Percentiles rank a stretch among this genome's conserved stretches.
Conservation (phyloP, 768 basidiomycete species). For the Sporobolomyces pararoseus region DNA sequence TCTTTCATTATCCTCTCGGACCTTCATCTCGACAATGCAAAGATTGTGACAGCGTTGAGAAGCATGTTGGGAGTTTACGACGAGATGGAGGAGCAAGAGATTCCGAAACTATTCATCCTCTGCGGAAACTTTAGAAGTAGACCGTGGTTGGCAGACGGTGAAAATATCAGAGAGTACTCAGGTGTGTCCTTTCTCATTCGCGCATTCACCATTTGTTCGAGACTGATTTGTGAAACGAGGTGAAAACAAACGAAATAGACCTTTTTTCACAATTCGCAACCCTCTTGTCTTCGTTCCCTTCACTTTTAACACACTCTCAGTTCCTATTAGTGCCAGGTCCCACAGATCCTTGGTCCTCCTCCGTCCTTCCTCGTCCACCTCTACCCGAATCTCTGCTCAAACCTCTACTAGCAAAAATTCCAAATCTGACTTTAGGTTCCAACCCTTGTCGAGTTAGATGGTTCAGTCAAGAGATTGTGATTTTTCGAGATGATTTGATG, state of each 20-base stretch:
- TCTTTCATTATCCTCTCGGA: constrained; percentile 84
- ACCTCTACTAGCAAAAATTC: constrained; percentile 67
- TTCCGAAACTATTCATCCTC: constrained; percentile 82
- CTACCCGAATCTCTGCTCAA: constrained; percentile 71
- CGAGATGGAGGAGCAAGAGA: constrained; percentile 62
- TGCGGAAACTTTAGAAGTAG: constrained; percentile 92
- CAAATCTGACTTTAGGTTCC: constrained; percentile 74
- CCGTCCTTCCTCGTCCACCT: constrained; percentile 70
- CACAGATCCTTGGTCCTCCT: constrained; percentile 70
- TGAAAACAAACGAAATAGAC: no score
- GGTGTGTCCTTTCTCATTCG: constrained; percentile 54
- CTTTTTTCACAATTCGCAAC: constrained; percentile 83
- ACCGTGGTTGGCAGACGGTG: constrained; percentile 72
- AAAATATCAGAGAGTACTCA: constrained; percentile 77
- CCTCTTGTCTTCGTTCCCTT: constrained; percentile 73
- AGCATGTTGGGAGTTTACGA: constrained; percentile 75
- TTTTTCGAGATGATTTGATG: constrained; percentile 91
- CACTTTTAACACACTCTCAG: constrained; percentile 71
- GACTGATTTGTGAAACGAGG: not conserved
- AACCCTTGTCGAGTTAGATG: constrained; percentile 95
- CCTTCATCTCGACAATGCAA: constrained; percentile 87
- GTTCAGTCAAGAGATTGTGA: constrained; percentile 89
- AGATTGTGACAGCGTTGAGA: constrained; percentile 71
- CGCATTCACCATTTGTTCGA: constrained; percentile 15
- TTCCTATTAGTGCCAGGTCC: constrained; percentile 96